Base-by-base conservation (phyloP, 2,329 filamentous ascomycete species). In the Ambrosiella xylebori region DNA sequence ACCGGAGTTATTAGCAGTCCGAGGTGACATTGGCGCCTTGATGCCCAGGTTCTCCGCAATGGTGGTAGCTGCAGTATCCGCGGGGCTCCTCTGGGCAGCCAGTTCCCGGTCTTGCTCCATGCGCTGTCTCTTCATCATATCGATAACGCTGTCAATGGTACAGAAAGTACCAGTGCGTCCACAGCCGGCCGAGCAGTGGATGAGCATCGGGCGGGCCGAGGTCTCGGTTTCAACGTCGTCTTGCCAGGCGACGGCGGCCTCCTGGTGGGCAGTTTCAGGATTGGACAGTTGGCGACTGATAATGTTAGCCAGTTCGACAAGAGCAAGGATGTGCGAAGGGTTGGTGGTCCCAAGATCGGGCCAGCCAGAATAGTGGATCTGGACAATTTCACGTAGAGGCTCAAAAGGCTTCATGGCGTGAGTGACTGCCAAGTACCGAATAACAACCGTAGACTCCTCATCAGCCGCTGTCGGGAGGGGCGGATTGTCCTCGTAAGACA, bases 121-220 rank as follows among this genome's bases (percentile, higher is more conserved):
- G 38, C 74, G 78, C 69, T 95, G 89, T n/a, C 87, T 82, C 72
- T 95, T 95, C 61, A 98, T 73, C 86, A 96, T 95, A 69, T 96
- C 90, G 59, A 97, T 84, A 7, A 97, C 93, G 44, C 85, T 91
- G 68, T 97, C 93, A 13, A 97, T 89, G 0, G 93, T 95, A 68
- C 93, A 97, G 67, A 97, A 98, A 0, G 93, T 91, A 2, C 93
- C 93, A 0, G 93, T 98, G 12, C 93, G 85, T 0, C 93, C 93
- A 70, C 93, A 98, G 0, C 93, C 93, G 3, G 93, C 93, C 57
- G 88, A 95, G 71, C 93, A 98, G 68, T 98, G 93, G 0, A 98
- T 91, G 19, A 98, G 69, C 64, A 96, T 81, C 7, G 91, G 91
- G 37, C 87, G 77, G 27, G 76, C 63, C 1, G 70, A 65, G 7